Percentiles rank a stretch among this genome's conserved stretches.
Conservation (phyloP, 1,284 basidiomycete species). For the Binderoboletus segoi region DNA sequence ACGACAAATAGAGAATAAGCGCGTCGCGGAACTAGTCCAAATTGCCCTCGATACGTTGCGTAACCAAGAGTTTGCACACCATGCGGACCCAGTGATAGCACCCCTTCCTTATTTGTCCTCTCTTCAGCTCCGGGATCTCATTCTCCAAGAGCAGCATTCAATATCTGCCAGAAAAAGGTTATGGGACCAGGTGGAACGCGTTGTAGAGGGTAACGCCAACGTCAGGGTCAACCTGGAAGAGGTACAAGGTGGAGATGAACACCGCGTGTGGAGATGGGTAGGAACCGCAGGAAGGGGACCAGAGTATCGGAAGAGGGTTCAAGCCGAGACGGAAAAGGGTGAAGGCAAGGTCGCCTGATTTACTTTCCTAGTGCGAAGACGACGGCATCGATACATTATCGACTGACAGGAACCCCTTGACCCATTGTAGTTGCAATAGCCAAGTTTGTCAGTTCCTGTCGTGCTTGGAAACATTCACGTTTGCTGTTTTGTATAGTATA, state of each 20-base stretch:
- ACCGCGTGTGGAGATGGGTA: constrained; percentile 84
- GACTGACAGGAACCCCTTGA: constrained; percentile 31
- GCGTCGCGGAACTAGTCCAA: constrained; percentile 77
- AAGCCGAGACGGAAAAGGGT: constrained; percentile 32
- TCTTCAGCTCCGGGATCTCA: constrained; percentile 87
- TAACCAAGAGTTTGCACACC: constrained; percentile 85
- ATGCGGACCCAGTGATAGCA: constrained; percentile 79
- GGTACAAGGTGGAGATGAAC: constrained; percentile 84
- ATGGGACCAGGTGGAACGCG: constrained; percentile 85
- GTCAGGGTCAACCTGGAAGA: constrained; percentile 89
- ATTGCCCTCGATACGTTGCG: constrained; percentile 81
- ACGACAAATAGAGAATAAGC: constrained; percentile 65
- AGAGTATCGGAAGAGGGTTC: constrained; percentile 39
- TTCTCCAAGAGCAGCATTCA: constrained; percentile 83
- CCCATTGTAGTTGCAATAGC: constrained; percentile 21
- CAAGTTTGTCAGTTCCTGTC: constrained; percentile 12
- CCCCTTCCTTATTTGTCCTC: constrained; percentile 86
- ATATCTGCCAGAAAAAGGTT: constrained; percentile 67
- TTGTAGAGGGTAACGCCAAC: constrained; percentile 95
- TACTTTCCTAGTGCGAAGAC: constrained; percentile 8
- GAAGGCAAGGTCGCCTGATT: constrained; percentile 28
- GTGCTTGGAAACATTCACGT: constrained; percentile 23
- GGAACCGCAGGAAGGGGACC: constrained; percentile 49
- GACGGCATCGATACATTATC: constrained; percentile 13
- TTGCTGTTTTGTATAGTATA: constrained; percentile 19